Base-by-base conservation (phyloP, 1,284 basidiomycete species). In the Tylopilus orsonianus region DNA sequence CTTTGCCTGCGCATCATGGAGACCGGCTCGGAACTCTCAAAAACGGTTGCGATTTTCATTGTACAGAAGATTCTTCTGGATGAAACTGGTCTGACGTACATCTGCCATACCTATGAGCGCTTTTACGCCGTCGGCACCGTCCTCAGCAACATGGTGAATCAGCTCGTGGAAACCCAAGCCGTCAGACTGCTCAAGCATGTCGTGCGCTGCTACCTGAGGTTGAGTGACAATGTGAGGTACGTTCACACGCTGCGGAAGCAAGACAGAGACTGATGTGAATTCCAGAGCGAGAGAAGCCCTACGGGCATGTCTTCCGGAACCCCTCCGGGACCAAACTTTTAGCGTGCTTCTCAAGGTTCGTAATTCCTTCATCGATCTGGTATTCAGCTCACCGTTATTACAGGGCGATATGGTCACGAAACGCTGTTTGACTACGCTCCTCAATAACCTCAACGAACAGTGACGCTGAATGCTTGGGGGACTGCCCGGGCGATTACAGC, bases 1-100 rank as follows among this genome's bases (percentile, higher is more conserved):
- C 87, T 99, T 50, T 99, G 97, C 67, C 81, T 99, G 43, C 88
- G 97, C 44, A 99, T 99, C 71, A 99, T 99, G 97, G 97, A 99
- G 72, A 99, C 97, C 1, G 97, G 97, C 39, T 97, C 94, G 6
- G 97, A 99, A 63, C 81, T 99, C n/a, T 93, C 89, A 55, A 99
- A 99, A 74, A 99, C 97, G 0, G 97, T 99, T 38, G 97, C 97
- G 40, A 99, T 99, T 65, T 99, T 99, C 71, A 99, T 99, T 64
- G 97, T 99, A 3, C 97, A 99, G 71, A 99, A 99, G 77, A 99
- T 99, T 58, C 78, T 99, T 18, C 79, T 99, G 46, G 97, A 99
- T 67, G 97, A 99, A 71, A 94, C 96, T 9, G 96, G 97, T 10
- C 73, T 99, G 52, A 95, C 93, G 23, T 99, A 99, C 70, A 99